These are phyloP conservation scores for Fusarium newnesense DNA, from an alignment of 2,329 filamentous ascomycete genomes.

Conservation along the genomic window DNA sequence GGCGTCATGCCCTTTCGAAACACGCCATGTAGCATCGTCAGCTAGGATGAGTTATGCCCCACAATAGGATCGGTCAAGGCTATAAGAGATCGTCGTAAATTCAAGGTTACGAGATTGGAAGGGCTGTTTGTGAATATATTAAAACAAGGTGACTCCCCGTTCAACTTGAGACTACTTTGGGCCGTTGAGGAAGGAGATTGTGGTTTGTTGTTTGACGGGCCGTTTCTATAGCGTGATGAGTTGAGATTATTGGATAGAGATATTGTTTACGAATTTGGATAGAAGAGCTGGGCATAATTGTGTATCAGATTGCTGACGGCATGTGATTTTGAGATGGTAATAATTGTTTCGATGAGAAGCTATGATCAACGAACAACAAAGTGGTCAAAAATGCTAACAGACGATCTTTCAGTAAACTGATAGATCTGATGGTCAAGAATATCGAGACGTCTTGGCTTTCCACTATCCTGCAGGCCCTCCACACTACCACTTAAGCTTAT, in stretches of 20 bases:
- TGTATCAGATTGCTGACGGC: constrained; percentile 1
- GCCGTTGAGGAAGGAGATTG: not conserved
- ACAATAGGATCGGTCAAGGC: not conserved
- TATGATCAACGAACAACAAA: not conserved
- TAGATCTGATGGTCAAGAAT: not conserved
- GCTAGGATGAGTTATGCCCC: not conserved
- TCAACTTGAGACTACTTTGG: not conserved
- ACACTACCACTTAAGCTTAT: constrained; percentile 23
- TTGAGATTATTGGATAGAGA: not conserved
- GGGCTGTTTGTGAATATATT: constrained; percentile 1
- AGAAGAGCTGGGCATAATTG: not conserved
- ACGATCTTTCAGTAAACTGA: not conserved
- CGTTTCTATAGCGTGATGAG: not conserved
- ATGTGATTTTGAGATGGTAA: not conserved
- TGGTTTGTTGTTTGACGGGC: not conserved
- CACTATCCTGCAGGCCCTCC: not conserved
- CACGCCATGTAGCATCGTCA: constrained; percentile 32
- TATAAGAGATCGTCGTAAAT: not conserved
- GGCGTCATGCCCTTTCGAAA: constrained; percentile 34
- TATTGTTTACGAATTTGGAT: not conserved
- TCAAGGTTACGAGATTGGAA: constrained; percentile 19
- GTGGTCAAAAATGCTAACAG: fast-evolving
- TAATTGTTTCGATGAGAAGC: not conserved
- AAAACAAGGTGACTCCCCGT: not conserved
- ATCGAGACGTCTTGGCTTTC: not conserved